Base-by-base conservation (phyloP, 495 filamentous ascomycete genomes). In the Talaromyces adpressus region DNA sequence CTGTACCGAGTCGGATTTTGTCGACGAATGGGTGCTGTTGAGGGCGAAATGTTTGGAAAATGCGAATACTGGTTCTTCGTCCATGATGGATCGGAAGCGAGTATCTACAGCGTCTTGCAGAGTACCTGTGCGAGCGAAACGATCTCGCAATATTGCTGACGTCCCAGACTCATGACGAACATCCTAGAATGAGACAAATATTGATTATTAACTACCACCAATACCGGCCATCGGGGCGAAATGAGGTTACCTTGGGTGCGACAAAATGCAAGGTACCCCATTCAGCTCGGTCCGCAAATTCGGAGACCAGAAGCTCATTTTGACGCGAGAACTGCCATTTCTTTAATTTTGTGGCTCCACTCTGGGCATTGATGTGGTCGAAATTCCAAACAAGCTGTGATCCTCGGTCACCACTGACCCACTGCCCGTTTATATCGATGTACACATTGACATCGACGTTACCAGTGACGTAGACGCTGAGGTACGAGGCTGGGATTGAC, bases 11-110 rank as follows among this genome's bases (percentile, higher is more conserved):
- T 81, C 79, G 18, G 41, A 69, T 5, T 61, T 64, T 69, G 22
- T 22, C 63, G 29, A 32, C 32, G 25, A 20, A 63, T 69, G 52
- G 30, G 69, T 18, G 32, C 72, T 67, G 7, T 71, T 67, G 18
- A 85, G 73, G n/a, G 71, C 71, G 77, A 96, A 94, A 1, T 84
- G 83, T 71, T 95, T 96, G 20, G 90, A 86, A 71, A 96, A 97
- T 0, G 92, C 92, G 77, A 97, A 96, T 27, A 95, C 88, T 0
- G 93, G 93, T 71, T 93, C 89, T 29, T 92, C 87, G 41, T 95
- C 90, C 77, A 89, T 87, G 62, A 96, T 90, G 20, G 79, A 75
- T 5, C 92, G 84, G 72, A 86, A 92, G 6, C 73, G 71, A 9
- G 73, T 71, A 64, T 93, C 90, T 25, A 89, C 82, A 14, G 75